Conservation (phyloP, 2,329 filamentous ascomycete genomes). For the Aspergillus unguis region DNA sequence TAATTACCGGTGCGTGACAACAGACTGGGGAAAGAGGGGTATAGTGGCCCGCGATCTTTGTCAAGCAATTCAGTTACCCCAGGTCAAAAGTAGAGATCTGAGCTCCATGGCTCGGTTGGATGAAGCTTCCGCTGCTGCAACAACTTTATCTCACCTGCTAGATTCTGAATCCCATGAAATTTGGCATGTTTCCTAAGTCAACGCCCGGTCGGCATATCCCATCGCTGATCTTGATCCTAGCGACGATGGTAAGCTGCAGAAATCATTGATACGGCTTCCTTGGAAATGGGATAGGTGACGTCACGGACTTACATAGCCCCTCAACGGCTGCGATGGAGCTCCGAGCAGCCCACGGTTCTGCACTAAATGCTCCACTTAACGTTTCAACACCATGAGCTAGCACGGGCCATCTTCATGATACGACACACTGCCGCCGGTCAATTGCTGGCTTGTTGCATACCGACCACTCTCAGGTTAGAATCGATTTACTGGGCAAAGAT, state of each 20-base stretch:
- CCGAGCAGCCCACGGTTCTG: background rate
- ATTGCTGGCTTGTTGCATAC: background rate
- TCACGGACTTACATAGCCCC: background rate
- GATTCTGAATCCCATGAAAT: background rate
- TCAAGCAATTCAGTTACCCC: constrained; percentile 1
- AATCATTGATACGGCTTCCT: background rate
- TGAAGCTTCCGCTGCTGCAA: background rate
- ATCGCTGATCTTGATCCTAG: background rate
- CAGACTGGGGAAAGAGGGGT: too few species aligned
- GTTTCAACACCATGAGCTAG: background rate
- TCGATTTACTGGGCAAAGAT: constrained; percentile 1
- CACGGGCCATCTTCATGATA: background rate
- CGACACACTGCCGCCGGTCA: constrained; percentile 2
- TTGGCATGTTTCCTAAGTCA: background rate
- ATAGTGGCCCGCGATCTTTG: background rate
- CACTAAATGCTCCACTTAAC: background rate
- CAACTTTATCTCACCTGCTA: background rate
- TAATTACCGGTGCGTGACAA: background rate
- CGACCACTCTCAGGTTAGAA: constrained; percentile 5
- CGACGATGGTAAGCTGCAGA: too few species aligned
- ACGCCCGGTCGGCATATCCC: background rate
- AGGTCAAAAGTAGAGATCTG: background rate
- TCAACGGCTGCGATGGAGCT: background rate
- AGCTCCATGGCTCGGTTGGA: background rate
- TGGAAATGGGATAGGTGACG: constrained; percentile 2